These are phyloP conservation scores for Backusella westeae DNA, from an alignment of 192 early-diverging fungal species.

Conservation along the genomic window DNA sequence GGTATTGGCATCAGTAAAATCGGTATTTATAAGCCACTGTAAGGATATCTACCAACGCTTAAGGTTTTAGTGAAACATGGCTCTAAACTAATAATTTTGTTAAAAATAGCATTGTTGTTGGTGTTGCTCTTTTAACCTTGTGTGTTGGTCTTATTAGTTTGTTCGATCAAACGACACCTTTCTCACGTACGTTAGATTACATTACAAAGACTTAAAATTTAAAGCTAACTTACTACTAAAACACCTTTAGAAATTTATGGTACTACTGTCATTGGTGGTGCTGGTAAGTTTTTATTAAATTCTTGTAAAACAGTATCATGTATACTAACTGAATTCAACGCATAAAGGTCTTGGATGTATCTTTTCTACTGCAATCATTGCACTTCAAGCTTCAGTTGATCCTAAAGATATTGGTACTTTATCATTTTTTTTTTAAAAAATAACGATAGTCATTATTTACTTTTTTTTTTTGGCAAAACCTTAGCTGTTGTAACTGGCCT, in stretches of 20 bases:
- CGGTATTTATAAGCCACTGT: slow-evolving; percentile 24
- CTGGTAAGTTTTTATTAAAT: background rate
- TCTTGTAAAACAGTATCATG: background rate
- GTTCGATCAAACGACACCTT: slow-evolving; percentile 39
- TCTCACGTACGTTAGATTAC: slow-evolving; percentile 7
- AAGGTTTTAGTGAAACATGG: background rate
- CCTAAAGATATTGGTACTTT: slow-evolving; percentile 33
- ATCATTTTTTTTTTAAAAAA: background rate
- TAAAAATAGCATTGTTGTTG: slow-evolving; percentile 41
- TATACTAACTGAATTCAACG: background rate
- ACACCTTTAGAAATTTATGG: slow-evolving; percentile 21
- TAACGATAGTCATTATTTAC: background rate
- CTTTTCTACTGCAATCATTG: slow-evolving; percentile 36
- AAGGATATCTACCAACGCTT: background rate
- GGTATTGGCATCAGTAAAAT: slow-evolving; percentile 29
- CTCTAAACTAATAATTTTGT: background rate
- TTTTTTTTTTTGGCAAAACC: background rate
- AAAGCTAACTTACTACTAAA: background rate
- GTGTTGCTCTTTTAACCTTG: slow-evolving; percentile 57
- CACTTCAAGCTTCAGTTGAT: slow-evolving; percentile 29
- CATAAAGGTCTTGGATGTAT: slow-evolving; percentile 28
- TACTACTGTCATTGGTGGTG: slow-evolving; percentile 26
- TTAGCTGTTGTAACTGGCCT: slow-evolving; percentile 35
- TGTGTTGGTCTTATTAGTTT: slow-evolving; percentile 66
- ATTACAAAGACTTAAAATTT: background rate